phyloP scores from a whole-genome alignment of 1,284 basidiomycete genomes.

The Laetiporus sulphureus region DNA sequence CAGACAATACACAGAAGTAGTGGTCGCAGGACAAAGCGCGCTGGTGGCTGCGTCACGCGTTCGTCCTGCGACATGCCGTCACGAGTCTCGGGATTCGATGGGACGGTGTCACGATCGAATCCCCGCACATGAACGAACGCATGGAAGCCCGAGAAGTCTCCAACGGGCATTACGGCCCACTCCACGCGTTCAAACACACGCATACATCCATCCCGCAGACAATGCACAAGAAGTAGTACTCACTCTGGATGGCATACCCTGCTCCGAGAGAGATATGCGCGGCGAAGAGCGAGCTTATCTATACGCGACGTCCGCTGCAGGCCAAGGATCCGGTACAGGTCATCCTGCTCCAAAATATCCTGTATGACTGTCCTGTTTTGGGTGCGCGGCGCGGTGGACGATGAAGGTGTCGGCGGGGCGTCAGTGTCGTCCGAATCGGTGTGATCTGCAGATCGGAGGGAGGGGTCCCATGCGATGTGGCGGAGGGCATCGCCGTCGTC shows the following conservation, averaged over 20 bases:
- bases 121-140: too few relatives aligned
- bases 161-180: too few relatives aligned
- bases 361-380: slow-evolving; percentile 34
- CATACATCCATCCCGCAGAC: too few relatives aligned
- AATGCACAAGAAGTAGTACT: slow-evolving; percentile 21
- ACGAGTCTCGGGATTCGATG: too few relatives aligned
- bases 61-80: too few relatives aligned
- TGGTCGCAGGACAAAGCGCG: too few relatives aligned
- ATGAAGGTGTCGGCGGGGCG: slow-evolving; percentile 15
- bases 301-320: slow-evolving; percentile 42
- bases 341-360: slow-evolving; percentile 46
- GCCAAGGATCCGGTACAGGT: slow-evolving; percentile 73
- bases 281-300: slow-evolving; percentile 60
- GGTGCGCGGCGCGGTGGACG: slow-evolving; percentile 19
- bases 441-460: too few relatives aligned
- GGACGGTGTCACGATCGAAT: too few relatives aligned
- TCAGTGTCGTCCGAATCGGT: slow-evolving; percentile 18
- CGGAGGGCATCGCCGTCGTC: slow-evolving; percentile 38
- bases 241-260: slow-evolving; percentile 82
- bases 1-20: too few relatives aligned
- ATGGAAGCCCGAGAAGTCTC: too few relatives aligned
- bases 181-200: too few relatives aligned
- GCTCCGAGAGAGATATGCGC: slow-evolving; percentile 74
- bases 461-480: slow-evolving; percentile 32
- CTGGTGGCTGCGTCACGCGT: too few relatives aligned